Conservation (phyloP, 768 basidiomycete species). For the Suillus paluster region DNA sequence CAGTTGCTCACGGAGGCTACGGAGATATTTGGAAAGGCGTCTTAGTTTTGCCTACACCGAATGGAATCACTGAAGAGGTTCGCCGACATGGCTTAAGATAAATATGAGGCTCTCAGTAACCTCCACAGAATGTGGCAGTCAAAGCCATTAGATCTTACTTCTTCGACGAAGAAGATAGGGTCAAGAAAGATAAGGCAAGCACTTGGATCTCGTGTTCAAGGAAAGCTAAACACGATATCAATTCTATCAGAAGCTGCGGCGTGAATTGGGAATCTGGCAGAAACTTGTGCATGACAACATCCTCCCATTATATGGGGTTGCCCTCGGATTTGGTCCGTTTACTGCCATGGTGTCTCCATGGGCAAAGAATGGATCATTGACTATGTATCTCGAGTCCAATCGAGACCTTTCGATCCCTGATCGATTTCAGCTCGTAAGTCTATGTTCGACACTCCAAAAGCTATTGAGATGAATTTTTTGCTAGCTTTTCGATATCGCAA, state of each 20-base stretch:
- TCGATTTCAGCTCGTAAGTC: slow-evolving; percentile 24
- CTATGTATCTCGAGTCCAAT: slow-evolving; percentile 16
- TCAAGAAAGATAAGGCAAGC: slow-evolving; percentile 8
- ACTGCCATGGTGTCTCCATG: slow-evolving; percentile 29
- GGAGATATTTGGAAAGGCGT: slow-evolving; percentile 13
- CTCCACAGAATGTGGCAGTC: neutral
- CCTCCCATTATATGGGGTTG: slow-evolving; percentile 21
- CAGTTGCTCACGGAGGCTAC: slow-evolving; percentile 10
- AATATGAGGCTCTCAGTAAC: neutral
- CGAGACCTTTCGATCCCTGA: slow-evolving; percentile 10
- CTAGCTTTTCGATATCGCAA: slow-evolving; percentile 3
- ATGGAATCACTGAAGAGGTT: neutral
- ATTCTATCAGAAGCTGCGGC: slow-evolving; percentile 18
- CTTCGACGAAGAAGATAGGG: slow-evolving; percentile 2
- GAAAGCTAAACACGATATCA: neutral
- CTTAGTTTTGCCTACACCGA: neutral
- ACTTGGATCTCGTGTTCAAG: neutral
- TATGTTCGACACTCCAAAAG: neutral
- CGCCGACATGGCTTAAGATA: neutral
- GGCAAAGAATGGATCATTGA: slow-evolving; percentile 24
- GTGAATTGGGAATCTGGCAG: slow-evolving; percentile 28
- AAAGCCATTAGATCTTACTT: slow-evolving; percentile 13
- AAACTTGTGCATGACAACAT: slow-evolving; percentile 24
- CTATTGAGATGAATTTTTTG: neutral
- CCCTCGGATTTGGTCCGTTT: slow-evolving; percentile 26